Base-by-base conservation (phyloP, 495 filamentous ascomycete genomes). In the Penicillium soppii region DNA sequence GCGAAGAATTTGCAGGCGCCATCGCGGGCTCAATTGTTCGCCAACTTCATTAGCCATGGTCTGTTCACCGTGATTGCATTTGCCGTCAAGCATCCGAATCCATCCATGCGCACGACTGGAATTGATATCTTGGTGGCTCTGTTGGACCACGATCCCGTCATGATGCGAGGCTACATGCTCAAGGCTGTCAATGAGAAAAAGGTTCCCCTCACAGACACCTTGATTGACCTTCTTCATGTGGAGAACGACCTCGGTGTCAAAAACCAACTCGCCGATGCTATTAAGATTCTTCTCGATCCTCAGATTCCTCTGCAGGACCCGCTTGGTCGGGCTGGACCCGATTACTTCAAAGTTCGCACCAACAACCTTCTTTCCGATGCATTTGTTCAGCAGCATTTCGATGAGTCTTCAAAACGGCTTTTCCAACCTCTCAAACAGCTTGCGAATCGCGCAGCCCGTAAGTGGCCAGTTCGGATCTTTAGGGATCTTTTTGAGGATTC, bases 171-270 rank as follows among this genome's bases (percentile, higher is more conserved):
- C 27, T 92, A 92, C 51, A 95, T 97, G 61, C 91, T 94, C 66
- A 89, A 90, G 45, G 87, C 94, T 43, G 87, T 96, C 47, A 86
- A 86, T 50, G 90, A 96, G 52, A 91, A 89, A 60, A 82, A 87
- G 59, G 85, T 83, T 26, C 91, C 94, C 2, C 75, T 98, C 33
- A 97, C 91, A 9, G 95, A 97, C 62, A 95, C 91, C 5, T 73
- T 98, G 21, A 96, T 98, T 50, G 94, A 96, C 56, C 74, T 97
- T 43, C 82, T 98, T 8, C 80, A 97, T 30, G 85, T 90, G 2
- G 95, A 98, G 68, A 83, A 86, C 4, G 94, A 98, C 67, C 77
- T 97, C 10, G 94, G 94, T 0, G 90, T 97, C 52, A 96, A 96
- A 73, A 91, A 90, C 22, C 95, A 97, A 63, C 86, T 97, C 59